These are phyloP conservation scores for Mycena crocata DNA, from an alignment of 768 basidiomycete genomes.

Conservation along the genomic window DNA sequence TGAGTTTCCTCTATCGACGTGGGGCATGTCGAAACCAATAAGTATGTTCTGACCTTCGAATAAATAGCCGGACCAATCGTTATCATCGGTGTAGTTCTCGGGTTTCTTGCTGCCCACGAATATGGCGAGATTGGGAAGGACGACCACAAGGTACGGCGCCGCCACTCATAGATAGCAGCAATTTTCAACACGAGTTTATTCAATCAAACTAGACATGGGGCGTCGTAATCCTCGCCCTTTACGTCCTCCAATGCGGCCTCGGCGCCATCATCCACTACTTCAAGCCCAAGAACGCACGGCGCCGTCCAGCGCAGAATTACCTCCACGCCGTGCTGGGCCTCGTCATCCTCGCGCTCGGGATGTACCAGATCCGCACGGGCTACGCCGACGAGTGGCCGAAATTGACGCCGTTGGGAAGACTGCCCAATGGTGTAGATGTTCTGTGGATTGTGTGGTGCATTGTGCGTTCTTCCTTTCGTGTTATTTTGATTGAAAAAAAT, in stretches of 20 bases:
- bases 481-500: not conserved
- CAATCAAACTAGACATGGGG: slow-evolving; percentile 53
- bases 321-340: slow-evolving; percentile 66
- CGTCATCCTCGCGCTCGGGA: slow-evolving; percentile 57
- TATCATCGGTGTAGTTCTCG: not conserved
- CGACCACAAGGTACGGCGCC: no score
- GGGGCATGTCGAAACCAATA: not conserved
- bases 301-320: slow-evolving; percentile 66
- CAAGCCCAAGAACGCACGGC: slow-evolving; percentile 50
- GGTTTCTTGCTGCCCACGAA: no score
- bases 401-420: slow-evolving; percentile 52
- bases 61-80: slow-evolving; percentile 9
- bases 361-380: slow-evolving; percentile 61
- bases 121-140: no score
- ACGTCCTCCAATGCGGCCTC: slow-evolving; percentile 58
- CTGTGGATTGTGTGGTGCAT: slow-evolving; percentile 61
- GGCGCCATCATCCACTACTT: slow-evolving; percentile 65
- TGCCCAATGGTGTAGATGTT: slow-evolving; percentile 50
- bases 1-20: not conserved
- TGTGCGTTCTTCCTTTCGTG: slow-evolving; percentile 44
- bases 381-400: slow-evolving; percentile 61
- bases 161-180: not conserved
- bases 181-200: no score
- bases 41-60: no score
- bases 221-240: slow-evolving; percentile 59